Evolutionary conservation across 148 eudicot genomes (phyloP).

Genomic region (Camellia sinensis): DNA sequence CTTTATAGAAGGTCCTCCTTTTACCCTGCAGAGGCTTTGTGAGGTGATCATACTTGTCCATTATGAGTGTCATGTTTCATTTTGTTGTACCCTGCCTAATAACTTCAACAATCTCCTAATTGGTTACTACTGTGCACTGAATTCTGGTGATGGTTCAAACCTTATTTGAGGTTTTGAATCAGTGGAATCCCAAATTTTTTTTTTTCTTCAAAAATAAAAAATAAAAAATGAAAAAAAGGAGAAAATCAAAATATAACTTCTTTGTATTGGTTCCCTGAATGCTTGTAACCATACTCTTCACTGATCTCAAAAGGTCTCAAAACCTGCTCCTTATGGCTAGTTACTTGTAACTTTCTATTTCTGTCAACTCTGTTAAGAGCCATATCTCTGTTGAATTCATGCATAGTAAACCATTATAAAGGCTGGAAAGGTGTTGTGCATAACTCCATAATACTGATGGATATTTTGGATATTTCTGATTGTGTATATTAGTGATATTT

Average conservation of each 20-base stretch:
- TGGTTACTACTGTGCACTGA: background rate
- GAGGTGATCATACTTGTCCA: constrained; percentile 51
- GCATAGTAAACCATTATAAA: background rate
- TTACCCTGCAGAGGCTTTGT: constrained; percentile 83
- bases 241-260: too few relatives aligned
- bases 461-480: background rate
- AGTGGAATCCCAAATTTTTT: background rate
- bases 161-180: background rate
- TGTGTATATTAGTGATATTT: background rate
- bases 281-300: background rate
- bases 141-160: background rate
- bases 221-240: background rate
- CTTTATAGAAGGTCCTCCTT: constrained; percentile 85
- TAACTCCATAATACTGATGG: background rate
- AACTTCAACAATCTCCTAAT: background rate
- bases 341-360: background rate
- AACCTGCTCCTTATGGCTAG: background rate
- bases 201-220: background rate
- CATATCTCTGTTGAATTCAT: constrained; percentile 5
- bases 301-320: background rate
- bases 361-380: too few relatives aligned
- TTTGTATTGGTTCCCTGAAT: too few relatives aligned
- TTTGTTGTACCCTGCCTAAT: constrained; percentile 8
- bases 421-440: background rate
- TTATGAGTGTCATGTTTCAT: background rate